Base-by-base conservation (phyloP, 164 flowering plant genomes). In the Protea cynaroides region DNA sequence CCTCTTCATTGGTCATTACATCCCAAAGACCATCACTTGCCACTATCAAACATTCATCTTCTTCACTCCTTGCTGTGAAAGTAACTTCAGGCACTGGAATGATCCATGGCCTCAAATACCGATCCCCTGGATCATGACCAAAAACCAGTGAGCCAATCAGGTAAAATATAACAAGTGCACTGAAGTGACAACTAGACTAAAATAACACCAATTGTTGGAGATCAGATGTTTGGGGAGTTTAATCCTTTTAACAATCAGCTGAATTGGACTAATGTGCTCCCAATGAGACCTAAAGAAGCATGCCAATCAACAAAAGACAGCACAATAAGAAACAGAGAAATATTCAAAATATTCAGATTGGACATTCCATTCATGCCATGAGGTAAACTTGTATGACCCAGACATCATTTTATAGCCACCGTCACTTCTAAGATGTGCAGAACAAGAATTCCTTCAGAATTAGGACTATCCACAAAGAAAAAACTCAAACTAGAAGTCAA, bases 11-110 rank as follows among this genome's bases (percentile, higher is more conserved):
- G 23, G 87, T 74, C 85, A 86, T 80, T 11, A 86, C 88, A 70
- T 83, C 92, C 91, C 88, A 86, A 21, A 86, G 82, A 37, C 92
- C 92, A 67, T 86, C 92, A 73, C 87, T 84, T 44, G 88, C 92
- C 75, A 86, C 51, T 38, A 84, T 79, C 73, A 86, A 71, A 65
- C 88, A 84, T 68, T 86, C 87, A 53, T 86, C 91, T 58, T 84
- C 88, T 13, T 77, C 87, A 12, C 74, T 81, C 65, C 92, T 77
- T 18, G 83, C 71, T 56, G 59, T 80, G 69, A 82, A 82, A 49
- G 82, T 82, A 25, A 83, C 76, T 66, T 86, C 92, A 14, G 91
- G 92, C 34, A 77, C 86, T 4, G 92, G 83, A 65, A 84, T 83
- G 44, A 86, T 76, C 80, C 82, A 86, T 43, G 87, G 92, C 73